Percentiles rank a stretch among this genome's conserved stretches.
Conservation (phyloP, 2,329 filamentous ascomycete genomes). For the Bisporella sp. region DNA sequence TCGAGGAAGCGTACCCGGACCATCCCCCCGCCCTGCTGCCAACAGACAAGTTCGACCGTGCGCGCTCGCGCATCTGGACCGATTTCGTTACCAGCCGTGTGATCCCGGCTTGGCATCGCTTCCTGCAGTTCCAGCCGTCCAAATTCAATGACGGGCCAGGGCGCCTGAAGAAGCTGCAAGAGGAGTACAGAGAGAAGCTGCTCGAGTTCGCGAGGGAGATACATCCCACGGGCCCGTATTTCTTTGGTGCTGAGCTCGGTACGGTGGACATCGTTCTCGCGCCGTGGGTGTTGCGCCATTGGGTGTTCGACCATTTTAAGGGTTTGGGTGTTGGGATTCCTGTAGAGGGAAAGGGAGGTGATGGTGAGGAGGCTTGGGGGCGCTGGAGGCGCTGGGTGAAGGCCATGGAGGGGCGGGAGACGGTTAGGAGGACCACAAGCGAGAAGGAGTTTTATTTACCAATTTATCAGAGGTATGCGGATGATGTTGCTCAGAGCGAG, state of each 20-base stretch:
- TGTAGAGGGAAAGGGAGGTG: slow-evolving; percentile 19
- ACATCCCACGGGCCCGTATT: slow-evolving; percentile 28
- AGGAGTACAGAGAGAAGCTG: slow-evolving; percentile 45
- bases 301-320: slow-evolving; percentile 32
- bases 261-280: slow-evolving; percentile 34
- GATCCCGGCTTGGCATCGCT: slow-evolving; percentile 67
- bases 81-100: slow-evolving; percentile 76
- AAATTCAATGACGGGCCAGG: slow-evolving; percentile 50
- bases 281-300: slow-evolving; percentile 33
- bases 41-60: slow-evolving; percentile 57
- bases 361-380: too few species aligned
- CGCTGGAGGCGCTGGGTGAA: slow-evolving; percentile 31
- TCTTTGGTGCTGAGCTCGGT: slow-evolving; percentile 27
- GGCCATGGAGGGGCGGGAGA: slow-evolving; percentile 31
- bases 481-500: slow-evolving; percentile 53
- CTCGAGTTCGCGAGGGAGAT: slow-evolving; percentile 22
- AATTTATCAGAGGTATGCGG: slow-evolving; percentile 61
- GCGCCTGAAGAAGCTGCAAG: slow-evolving; percentile 54
- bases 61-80: slow-evolving; percentile 71
- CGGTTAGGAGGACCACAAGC: slow-evolving; percentile 32
- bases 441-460: slow-evolving; percentile 54
- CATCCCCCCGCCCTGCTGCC: slow-evolving; percentile 53
- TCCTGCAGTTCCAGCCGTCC: slow-evolving; percentile 52
- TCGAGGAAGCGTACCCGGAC: slow-evolving; percentile 64
- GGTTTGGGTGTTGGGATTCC: slow-evolving; percentile 28